These are phyloP conservation scores for Schizophyllum amplum DNA, from an alignment of 1,284 basidiomycete species.

Conservation along the genomic window DNA sequence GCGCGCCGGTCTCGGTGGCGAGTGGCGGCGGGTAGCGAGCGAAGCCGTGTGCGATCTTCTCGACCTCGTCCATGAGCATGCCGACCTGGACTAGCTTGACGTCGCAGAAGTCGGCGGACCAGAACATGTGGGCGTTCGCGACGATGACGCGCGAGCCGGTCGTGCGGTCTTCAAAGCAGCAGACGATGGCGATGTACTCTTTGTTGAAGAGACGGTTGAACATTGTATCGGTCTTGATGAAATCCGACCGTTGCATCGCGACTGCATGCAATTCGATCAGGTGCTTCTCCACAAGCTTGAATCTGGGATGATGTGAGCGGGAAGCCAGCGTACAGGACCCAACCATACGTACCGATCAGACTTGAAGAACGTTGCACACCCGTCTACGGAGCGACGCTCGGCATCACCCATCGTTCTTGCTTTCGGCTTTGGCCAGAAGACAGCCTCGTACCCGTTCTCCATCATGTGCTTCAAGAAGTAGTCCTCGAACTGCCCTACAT, in stretches of 20 bases:
- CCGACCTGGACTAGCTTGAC: slow-evolving; percentile 97
- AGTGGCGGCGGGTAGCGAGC: slow-evolving; percentile 70
- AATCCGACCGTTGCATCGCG: slow-evolving; percentile 90
- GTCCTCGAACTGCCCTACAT: slow-evolving; percentile 89
- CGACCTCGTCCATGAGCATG: slow-evolving; percentile 87
- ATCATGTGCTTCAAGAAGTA: slow-evolving; percentile 80
- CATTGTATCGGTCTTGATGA: slow-evolving; percentile 99
- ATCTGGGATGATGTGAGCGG: slow-evolving; percentile 40
- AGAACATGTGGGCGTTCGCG: slow-evolving; percentile 89
- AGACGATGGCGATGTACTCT: slow-evolving; percentile 90
- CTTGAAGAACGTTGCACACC: slow-evolving; percentile 97
- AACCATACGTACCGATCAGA: slow-evolving; percentile 62
- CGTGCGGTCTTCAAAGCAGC: slow-evolving; percentile 79
- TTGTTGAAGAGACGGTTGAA: slow-evolving; percentile 97
- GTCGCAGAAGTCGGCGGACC: slow-evolving; percentile 91
- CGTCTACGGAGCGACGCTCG: slow-evolving; percentile 87
- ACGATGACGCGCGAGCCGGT: slow-evolving; percentile 86
- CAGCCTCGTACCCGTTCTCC: slow-evolving; percentile 83
- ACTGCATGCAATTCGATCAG: slow-evolving; percentile 92
- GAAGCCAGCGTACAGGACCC: slow-evolving; percentile 7
- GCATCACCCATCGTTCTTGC: slow-evolving; percentile 90
- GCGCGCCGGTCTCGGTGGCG: slow-evolving; percentile 10
- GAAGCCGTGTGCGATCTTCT: slow-evolving; percentile 83
- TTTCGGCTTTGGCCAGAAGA: slow-evolving; percentile 91
- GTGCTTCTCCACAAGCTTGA: slow-evolving; percentile 89